Evolutionary conservation across 2,329 filamentous ascomycete genomes (phyloP).

Genomic region (Cryphonectria nitschkei): DNA sequence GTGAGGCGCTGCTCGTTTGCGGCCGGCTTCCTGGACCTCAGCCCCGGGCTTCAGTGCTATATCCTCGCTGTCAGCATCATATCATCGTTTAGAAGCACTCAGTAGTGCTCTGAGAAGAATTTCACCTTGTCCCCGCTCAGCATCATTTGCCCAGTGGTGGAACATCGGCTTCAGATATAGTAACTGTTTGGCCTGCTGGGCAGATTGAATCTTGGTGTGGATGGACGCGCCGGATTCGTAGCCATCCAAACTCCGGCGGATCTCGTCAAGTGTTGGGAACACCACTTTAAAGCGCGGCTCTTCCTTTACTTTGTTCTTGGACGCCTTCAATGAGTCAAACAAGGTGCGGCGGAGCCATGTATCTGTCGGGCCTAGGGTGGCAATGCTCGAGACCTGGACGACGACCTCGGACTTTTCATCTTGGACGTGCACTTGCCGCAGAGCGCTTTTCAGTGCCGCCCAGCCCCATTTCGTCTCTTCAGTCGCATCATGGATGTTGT

Average conservation of each 20-base stretch:
- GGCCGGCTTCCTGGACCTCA: slow-evolving; percentile 54
- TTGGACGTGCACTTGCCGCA: slow-evolving; percentile 57
- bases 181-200: slow-evolving; percentile 74
- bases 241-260: slow-evolving; percentile 75
- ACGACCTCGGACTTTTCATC: slow-evolving; percentile 53
- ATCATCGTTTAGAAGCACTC: not conserved
- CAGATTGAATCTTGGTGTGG: slow-evolving; percentile 75
- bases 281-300: slow-evolving; percentile 69
- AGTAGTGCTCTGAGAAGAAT: not conserved
- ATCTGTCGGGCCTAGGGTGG: slow-evolving; percentile 72
- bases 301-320: slow-evolving; percentile 31
- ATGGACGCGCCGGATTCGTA: slow-evolving; percentile 80
- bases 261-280: slow-evolving; percentile 80
- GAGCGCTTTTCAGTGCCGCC: slow-evolving; percentile 64
- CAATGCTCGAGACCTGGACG: slow-evolving; percentile 78
- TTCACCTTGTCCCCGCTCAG: slow-evolving; percentile 40
- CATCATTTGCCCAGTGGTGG: slow-evolving; percentile 75
- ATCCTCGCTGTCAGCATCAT: not conserved
- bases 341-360: slow-evolving; percentile 72
- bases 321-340: slow-evolving; percentile 53
- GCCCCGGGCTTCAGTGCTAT: slow-evolving; percentile 25
- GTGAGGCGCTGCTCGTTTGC: slow-evolving; percentile 76
- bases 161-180: slow-evolving; percentile 71
- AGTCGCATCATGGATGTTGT: slow-evolving; percentile 52
- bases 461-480: slow-evolving; percentile 72